Evolutionary conservation across 2,329 filamentous ascomycete species (phyloP).

Genomic region (Leptographium radiaticola): DNA sequence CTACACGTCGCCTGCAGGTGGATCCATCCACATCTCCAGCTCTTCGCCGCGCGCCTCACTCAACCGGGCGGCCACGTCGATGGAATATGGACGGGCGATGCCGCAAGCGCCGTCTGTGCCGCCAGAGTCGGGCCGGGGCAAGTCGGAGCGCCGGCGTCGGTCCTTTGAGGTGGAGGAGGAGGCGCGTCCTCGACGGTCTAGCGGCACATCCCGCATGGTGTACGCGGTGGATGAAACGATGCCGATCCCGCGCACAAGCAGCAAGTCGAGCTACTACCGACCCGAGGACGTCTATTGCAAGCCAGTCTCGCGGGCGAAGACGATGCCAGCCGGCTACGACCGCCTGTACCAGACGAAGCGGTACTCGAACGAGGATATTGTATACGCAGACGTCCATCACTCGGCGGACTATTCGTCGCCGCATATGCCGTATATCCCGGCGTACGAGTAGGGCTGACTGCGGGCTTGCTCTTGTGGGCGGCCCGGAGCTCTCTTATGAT

Average conservation of each 20-base stretch:
- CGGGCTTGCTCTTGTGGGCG: not conserved
- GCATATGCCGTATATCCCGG: slow-evolving; percentile 3
- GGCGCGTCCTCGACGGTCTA: not conserved
- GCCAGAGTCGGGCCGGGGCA: slow-evolving; percentile 4
- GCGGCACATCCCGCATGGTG: not conserved
- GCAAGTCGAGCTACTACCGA: slow-evolving; percentile 1
- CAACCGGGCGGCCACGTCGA: slow-evolving; percentile 11
- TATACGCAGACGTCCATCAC: slow-evolving; percentile 8
- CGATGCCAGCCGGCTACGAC: not conserved
- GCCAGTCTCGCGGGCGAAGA: slow-evolving; percentile 8
- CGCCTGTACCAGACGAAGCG: slow-evolving; percentile 11
- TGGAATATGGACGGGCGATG: slow-evolving; percentile 8
- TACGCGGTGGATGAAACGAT: slow-evolving; percentile 4
- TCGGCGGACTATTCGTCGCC: slow-evolving; percentile 5
- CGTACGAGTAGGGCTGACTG: not conserved
- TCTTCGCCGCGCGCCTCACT: slow-evolving; percentile 7
- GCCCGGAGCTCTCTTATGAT: not conserved
- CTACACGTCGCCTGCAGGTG: slow-evolving; percentile 10
- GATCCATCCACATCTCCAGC: slow-evolving; percentile 11
- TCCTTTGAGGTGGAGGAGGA: slow-evolving; percentile 12
- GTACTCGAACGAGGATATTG: slow-evolving; percentile 11
- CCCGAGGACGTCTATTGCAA: slow-evolving; percentile 4
- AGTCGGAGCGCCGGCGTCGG: slow-evolving; percentile 9
- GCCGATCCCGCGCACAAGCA: not conserved
- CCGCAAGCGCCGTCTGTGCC: slow-evolving; percentile 6